Evolutionary conservation across 192 early-diverging fungal genomes (phyloP).

Genomic region (Diversispora epigaea): DNA sequence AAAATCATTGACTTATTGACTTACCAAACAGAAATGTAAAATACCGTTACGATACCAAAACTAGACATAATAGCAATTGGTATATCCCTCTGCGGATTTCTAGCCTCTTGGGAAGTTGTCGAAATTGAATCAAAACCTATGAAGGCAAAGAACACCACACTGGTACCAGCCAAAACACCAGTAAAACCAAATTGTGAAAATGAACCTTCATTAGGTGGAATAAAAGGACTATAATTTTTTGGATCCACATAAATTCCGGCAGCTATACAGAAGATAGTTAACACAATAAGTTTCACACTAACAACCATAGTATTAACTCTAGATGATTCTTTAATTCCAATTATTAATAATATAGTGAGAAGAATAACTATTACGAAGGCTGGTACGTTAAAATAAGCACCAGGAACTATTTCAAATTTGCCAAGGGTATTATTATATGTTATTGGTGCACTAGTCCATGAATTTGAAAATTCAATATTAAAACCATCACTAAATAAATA

Average conservation of each 20-base stretch:
- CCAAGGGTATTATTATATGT: not conserved
- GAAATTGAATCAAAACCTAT: conserved; percentile 90
- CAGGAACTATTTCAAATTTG: conserved; percentile 21
- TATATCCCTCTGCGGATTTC: conserved; percentile 74
- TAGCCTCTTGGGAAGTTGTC: conserved; percentile 81
- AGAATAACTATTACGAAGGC: conserved; percentile 67
- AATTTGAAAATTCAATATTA: conserved; percentile 43
- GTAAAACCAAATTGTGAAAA: conserved; percentile 61
- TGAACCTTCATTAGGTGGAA: conserved; percentile 61
- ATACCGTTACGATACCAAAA: conserved; percentile 69
- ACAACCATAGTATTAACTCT: conserved; percentile 74
- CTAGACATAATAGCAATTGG: conserved; percentile 87
- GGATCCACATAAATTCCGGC: conserved; percentile 66
- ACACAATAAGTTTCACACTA: conserved; percentile 66
- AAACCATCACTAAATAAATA: conserved; percentile 68
- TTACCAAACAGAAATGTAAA: conserved; percentile 72
- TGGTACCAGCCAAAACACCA: conserved; percentile 72
- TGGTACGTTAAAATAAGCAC: conserved; percentile 70
- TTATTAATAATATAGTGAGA: conserved; percentile 62
- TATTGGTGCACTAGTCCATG: conserved; percentile 65
- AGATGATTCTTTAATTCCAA: conserved; percentile 75
- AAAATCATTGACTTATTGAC: not conserved
- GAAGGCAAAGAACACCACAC: conserved; percentile 77
- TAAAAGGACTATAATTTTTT: conserved; percentile 75
- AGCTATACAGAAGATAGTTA: conserved; percentile 80